Evolutionary conservation across 2,329 filamentous ascomycete species (phyloP).

Genomic region (Leptodontidium sp.): DNA sequence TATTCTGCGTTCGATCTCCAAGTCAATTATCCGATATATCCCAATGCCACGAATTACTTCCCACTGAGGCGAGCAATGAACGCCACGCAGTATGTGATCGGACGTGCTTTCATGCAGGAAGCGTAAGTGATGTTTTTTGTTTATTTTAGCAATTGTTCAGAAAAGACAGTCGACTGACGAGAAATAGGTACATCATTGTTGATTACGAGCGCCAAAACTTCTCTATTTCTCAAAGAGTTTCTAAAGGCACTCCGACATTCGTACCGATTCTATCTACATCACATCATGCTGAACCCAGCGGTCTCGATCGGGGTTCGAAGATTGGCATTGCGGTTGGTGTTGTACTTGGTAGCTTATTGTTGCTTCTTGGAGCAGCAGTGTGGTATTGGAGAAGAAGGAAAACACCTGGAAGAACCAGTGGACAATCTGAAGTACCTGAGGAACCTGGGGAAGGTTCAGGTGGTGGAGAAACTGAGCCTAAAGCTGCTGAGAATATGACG

Average conservation of each 20-base stretch:
- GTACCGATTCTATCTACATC: background rate
- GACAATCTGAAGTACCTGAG: background rate
- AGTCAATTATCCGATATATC: conserved; percentile 33
- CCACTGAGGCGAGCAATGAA: conserved; percentile 39
- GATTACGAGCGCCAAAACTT: conserved; percentile 25
- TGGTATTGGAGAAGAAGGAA: background rate
- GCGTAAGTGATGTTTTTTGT: conserved; percentile 24
- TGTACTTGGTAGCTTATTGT: background rate
- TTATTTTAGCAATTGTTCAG: background rate
- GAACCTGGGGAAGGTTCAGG: background rate
- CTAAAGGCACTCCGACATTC: background rate
- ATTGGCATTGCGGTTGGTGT: background rate
- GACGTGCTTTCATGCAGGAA: conserved; percentile 44
- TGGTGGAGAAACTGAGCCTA: background rate
- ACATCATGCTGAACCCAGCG: background rate
- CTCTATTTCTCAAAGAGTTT: conserved; percentile 18
- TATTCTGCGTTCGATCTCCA: conserved; percentile 45
- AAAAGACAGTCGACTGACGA: background rate
- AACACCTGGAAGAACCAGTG: no score
- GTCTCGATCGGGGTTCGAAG: background rate
- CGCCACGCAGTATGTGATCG: conserved; percentile 39
- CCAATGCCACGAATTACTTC: conserved; percentile 38
- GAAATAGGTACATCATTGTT: conserved; percentile 4
- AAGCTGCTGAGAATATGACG: background rate
- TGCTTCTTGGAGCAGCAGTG: background rate